phyloP scores from a whole-genome alignment of 192 early-diverging fungal species.

The Phlyctochytrium planicorne region DNA sequence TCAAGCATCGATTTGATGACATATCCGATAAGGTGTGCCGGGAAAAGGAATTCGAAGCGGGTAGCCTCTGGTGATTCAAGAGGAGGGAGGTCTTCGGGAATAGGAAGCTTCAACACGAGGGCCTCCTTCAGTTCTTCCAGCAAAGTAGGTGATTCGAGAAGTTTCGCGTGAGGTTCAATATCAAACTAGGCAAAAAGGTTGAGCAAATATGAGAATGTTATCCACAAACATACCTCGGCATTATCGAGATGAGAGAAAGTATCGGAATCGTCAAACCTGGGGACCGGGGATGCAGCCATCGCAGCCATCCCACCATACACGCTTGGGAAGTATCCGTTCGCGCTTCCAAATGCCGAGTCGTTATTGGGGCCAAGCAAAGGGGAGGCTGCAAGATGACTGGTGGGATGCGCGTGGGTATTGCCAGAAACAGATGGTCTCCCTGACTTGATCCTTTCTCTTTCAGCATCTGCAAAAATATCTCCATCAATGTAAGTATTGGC shows the following conservation, averaged over 20 bases:
- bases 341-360: too few relatives aligned
- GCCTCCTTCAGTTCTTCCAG: background rate
- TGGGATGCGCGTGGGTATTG: too few relatives aligned
- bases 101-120: background rate
- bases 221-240: background rate
- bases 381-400: too few relatives aligned
- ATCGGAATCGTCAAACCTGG: background rate
- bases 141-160: background rate
- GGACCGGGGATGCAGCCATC: background rate
- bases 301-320: background rate
- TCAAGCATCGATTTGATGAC: background rate
- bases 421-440: background rate
- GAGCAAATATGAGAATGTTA: background rate
- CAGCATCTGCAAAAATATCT: slow-evolving; percentile 26
- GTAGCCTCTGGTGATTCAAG: background rate
- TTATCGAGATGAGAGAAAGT: background rate
- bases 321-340: background rate
- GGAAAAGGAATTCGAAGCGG: background rate
- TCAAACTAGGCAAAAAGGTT: background rate
- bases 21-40: slow-evolving; percentile 12
- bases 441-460: slow-evolving; percentile 45
- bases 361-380: too few relatives aligned
- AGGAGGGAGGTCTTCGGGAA: background rate
- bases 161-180: background rate
- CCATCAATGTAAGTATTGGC: slow-evolving; percentile 16